Evolutionary conservation across 2,329 filamentous ascomycete genomes (phyloP).

Genomic region (Alternaria sp.): DNA sequence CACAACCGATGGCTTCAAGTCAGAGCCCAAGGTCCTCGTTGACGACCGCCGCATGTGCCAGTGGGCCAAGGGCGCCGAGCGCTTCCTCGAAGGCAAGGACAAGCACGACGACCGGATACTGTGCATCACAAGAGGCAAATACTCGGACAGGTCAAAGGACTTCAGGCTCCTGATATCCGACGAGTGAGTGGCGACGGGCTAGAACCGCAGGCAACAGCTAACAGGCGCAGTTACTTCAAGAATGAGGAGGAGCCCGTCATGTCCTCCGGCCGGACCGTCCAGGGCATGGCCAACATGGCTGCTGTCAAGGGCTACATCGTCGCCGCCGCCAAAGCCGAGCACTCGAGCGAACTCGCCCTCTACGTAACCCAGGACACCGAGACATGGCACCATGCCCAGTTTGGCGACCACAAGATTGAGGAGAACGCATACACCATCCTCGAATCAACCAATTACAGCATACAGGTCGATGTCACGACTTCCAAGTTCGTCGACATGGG

Average conservation of each 20-base stretch:
- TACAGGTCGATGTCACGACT: conserved; percentile 92
- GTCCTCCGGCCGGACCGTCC: conserved; percentile 73
- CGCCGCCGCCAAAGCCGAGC: conserved; percentile 77
- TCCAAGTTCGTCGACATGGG: conserved; percentile 74
- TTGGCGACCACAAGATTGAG: conserved; percentile 83
- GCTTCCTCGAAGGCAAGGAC: conserved; percentile 72
- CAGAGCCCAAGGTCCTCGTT: conserved; percentile 67
- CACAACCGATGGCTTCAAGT: conserved; percentile 84
- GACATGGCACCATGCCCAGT: conserved; percentile 90
- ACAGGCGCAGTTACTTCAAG: conserved; percentile 66
- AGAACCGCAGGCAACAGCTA: conserved; percentile 10
- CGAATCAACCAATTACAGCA: conserved; percentile 96
- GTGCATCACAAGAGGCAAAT: conserved; percentile 78
- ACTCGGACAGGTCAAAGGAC: conserved; percentile 73
- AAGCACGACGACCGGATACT: conserved; percentile 74
- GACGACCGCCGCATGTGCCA: conserved; percentile 76
- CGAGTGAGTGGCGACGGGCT: conserved; percentile 49
- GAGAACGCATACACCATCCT: conserved; percentile 88
- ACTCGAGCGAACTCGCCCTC: conserved; percentile 88
- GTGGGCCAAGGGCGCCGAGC: conserved; percentile 80
- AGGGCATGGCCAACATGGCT: conserved; percentile 81
- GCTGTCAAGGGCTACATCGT: conserved; percentile 86
- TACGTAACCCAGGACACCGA: conserved; percentile 85
- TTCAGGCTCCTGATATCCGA: conserved; percentile 83
- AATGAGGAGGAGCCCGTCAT: conserved; percentile 74